Evolutionary conservation across 495 filamentous ascomycete species (phyloP), one percentile per base, ranked within the genome.

Genomic region (Niebla homalea): DNA sequence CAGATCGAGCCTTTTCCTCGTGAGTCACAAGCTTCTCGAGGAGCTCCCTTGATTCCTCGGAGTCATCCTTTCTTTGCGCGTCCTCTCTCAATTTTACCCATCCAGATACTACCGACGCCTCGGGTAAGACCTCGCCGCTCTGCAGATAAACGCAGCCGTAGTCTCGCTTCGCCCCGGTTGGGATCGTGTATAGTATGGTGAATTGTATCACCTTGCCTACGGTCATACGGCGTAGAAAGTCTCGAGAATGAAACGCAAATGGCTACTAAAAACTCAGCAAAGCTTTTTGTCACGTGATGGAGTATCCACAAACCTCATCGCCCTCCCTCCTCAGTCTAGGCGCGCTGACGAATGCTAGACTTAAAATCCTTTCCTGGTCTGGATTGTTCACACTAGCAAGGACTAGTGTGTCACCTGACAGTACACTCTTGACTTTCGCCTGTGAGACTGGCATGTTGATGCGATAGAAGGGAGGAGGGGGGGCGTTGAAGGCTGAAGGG

Each of bases 51-150:
- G 80, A 72, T 41, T 89, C 84, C 41, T 89, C 84, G 0, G 82
- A 76, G 23, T 95, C 85, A 44, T 94, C 88, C 55, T 85, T 87
- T 37, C 82, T 76, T 51, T 87, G 87, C 21, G 89, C 86, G 67
- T 97, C 92, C 50, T 99, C 90, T 44, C 93, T 77, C 36, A 99
- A 70, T 61, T 88, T 93, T 49, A 84, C 71, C 86, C 87, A 94
- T 45, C 93, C 93, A 56, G 90, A 84, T 50, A 83, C 75, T 39
- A 95, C 81, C 46, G 80, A 70, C 36, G 82, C 76, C 23, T 95
- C 89, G 18, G 90, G 87, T 36, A 97, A 65, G 42, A 76, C 68
- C 35, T 81, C 81, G 12, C 86, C 84, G 49, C 80, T 81, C 46
- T 81, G 77, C 29, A 96, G 71, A 20, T 68, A 73, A 46, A 90